Conservation (phyloP, 1,284 basidiomycete species). For the Leucoagaricus sp. region DNA sequence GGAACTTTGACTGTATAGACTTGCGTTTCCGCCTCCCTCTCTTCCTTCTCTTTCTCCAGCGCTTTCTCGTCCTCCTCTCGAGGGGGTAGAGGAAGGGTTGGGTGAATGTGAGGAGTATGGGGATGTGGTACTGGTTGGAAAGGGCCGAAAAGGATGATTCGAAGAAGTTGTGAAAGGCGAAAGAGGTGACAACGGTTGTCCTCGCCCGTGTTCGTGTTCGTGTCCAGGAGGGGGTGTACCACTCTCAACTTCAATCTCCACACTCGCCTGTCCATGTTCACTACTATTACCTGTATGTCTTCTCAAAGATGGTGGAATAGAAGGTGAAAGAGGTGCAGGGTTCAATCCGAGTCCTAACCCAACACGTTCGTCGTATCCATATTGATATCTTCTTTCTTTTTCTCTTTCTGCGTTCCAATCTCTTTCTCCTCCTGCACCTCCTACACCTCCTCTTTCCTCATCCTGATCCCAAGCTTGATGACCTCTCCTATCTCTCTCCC, state of each 20-base stretch:
- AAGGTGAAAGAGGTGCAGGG: too few species aligned
- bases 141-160: constrained; percentile 3
- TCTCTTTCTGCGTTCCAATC: too few species aligned
- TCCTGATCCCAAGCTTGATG: too few species aligned
- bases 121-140: neutral
- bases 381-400: too few species aligned
- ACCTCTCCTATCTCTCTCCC: constrained; percentile 16
- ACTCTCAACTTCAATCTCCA: neutral
- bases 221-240: neutral
- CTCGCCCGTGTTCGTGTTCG: neutral
- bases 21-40: too few species aligned
- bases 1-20: constrained; percentile 33
- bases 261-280: neutral
- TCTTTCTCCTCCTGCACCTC: too few species aligned
- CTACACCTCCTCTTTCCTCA: too few species aligned
- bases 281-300: neutral
- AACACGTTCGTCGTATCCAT: constrained; percentile 12
- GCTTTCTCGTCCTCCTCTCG: constrained; percentile 22
- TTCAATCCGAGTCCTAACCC: constrained; percentile 10
- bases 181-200: neutral
- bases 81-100: neutral
- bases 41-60: constrained; percentile 22
- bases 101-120: neutral
- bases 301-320: neutral
- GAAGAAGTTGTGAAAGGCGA: neutral